A percentile compares a stretch with the other conserved stretches of the same genome.
These are phyloP conservation scores for Citrus medica DNA, from an alignment of 345 rosid species.

Conservation along the genomic window DNA sequence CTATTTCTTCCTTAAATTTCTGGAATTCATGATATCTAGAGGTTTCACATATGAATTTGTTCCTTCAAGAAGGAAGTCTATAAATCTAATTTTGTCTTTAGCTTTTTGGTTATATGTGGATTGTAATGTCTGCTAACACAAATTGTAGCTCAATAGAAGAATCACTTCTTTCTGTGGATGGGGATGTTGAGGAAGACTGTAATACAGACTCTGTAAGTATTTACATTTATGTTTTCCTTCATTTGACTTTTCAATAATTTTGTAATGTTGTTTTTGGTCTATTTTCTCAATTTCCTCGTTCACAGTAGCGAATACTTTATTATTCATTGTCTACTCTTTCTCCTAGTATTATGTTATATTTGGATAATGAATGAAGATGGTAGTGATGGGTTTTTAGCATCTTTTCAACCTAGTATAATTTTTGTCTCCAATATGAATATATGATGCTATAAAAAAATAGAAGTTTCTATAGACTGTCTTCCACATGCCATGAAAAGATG, in stretches of 20 bases:
- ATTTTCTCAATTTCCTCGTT: background rate
- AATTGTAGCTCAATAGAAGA: constrained; percentile 63
- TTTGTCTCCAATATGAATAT: background rate
- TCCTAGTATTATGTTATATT: too few relatives aligned
- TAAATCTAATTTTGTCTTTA: background rate
- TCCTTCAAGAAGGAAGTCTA: background rate
- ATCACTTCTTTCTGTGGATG: constrained; percentile 39
- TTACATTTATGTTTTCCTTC: background rate
- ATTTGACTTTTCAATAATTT: background rate
- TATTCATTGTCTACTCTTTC: too few relatives aligned
- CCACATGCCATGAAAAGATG: background rate
- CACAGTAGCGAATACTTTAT: background rate
- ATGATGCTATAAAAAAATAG: background rate
- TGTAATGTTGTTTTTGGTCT: background rate
- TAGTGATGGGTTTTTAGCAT: background rate
- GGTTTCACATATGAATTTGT: background rate
- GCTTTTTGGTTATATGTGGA: constrained; percentile 4
- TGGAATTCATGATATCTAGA: background rate
- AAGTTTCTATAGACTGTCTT: background rate
- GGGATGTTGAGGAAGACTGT: constrained; percentile 42
- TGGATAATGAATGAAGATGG: background rate
- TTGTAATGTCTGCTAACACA: constrained; percentile 6
- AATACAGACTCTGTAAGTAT: constrained; percentile 39
- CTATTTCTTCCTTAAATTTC: background rate
- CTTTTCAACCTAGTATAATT: background rate